Base-by-base conservation (phyloP, 805 yeast genomes). In the Lipomyces yamadae region DNA sequence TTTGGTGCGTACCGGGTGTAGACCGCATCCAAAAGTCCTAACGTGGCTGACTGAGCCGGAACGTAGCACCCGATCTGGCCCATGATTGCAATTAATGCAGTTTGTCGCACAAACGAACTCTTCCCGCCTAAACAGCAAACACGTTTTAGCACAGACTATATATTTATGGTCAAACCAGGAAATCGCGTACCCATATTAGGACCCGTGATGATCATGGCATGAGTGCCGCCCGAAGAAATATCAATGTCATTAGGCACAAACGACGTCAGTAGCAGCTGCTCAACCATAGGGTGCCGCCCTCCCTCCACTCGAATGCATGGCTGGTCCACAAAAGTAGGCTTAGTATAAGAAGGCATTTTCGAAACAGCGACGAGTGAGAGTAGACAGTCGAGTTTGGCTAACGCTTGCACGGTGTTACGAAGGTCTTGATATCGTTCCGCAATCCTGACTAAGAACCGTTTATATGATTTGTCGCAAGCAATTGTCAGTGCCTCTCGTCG, bases 61-160 rank as follows among this genome's bases (percentile, higher is more conserved):
- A 91, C 83, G 74, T 80, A 90, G 70, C 90, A 84, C 0, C 97
- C 97, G 3, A 90, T 81, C 75, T 91, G 97, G 0, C 89, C 86
- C 88, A 91, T 84, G 7, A 91, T 84, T 10, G 85, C 86, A 10
- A 86, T 79, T 13, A 91, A 76, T 0, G 95, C 96, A 10, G 89
- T 82, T 68, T 89, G 92, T 61, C 90, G 83, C 15, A 89, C 91
- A 72, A 86, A 87, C 0, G 92, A 86, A 5, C 92, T 88, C 75
- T 91, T 91, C 3, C 96, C 96, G 8, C 96, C 96, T 52, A 52
- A 29, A 42, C 7, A 7, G 18, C 29, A 1, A 18, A 13, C 18
- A 15, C 30, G 6, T 15, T 0, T 32, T 33, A 56, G 35, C n/a
- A 34, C 24, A 24, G 18, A 4, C n/a, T n/a, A 6, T 5, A 56